Evolutionary conservation across 2,329 filamentous ascomycete genomes (phyloP).

Genomic region (Sordariomycetes sp.): DNA sequence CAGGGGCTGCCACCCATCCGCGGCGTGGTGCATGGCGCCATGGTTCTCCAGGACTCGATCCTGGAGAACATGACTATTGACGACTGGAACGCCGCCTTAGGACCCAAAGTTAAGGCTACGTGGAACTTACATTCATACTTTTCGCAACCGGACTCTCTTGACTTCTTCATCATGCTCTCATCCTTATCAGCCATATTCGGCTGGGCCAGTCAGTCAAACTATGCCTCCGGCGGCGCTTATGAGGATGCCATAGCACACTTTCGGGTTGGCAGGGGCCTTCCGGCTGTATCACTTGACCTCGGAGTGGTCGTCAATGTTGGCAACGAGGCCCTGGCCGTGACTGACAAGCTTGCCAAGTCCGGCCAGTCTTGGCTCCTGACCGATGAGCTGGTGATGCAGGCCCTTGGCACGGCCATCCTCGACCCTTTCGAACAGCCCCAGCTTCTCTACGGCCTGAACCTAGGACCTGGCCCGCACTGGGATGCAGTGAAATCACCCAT

Average conservation of each 20-base stretch:
- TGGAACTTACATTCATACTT: slow-evolving; percentile 5
- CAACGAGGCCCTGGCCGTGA: not conserved
- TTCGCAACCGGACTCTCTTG: slow-evolving; percentile 11
- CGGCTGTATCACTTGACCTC: not conserved
- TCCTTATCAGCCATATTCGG: slow-evolving; percentile 26
- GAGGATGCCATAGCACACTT: slow-evolving; percentile 20
- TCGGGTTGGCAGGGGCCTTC: slow-evolving; percentile 3
- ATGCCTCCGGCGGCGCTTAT: slow-evolving; percentile 23
- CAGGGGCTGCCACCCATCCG: slow-evolving; percentile 15
- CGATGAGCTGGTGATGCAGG: not conserved
- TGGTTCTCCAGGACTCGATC: slow-evolving; percentile 19
- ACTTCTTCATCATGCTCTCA: slow-evolving; percentile 29
- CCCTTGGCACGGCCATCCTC: not conserved
- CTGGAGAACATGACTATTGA: slow-evolving; percentile 10
- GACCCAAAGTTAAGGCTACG: slow-evolving; percentile 8
- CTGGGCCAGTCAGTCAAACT: slow-evolving; percentile 26
- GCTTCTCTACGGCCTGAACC: too few species aligned
- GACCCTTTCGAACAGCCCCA: too few species aligned
- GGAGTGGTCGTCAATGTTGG: not conserved
- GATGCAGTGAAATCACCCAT: too few species aligned
- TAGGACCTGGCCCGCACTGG: too few species aligned
- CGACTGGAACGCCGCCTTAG: slow-evolving; percentile 7
- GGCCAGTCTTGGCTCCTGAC: not conserved
- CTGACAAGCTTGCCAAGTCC: not conserved
- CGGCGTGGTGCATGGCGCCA: slow-evolving; percentile 29